Percentiles rank a stretch among this genome's conserved stretches.
These are phyloP conservation scores for Zymoseptoria crescenta DNA, from an alignment of 2,329 filamentous ascomycete species.

Conservation along the genomic window DNA sequence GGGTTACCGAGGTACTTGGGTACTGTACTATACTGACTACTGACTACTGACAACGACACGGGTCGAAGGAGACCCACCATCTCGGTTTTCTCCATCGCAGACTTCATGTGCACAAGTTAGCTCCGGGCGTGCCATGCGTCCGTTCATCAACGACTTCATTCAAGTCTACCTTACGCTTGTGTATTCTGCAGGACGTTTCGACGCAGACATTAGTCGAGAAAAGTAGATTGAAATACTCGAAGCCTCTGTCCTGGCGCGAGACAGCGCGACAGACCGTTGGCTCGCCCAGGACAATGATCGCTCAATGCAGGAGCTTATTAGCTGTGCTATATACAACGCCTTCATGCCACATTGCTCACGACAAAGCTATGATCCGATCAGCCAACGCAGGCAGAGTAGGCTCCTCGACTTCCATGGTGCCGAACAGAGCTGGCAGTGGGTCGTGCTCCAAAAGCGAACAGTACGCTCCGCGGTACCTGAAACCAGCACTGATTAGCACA, in stretches of 20 bases:
- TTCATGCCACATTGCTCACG: not conserved
- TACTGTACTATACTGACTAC: too few relatives aligned
- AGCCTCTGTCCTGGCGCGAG: too few relatives aligned
- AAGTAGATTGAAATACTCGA: not conserved
- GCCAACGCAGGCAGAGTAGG: slow-evolving; percentile 44
- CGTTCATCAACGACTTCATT: not conserved
- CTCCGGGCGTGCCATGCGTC: not conserved
- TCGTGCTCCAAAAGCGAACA: slow-evolving; percentile 47
- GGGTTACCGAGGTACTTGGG: not conserved
- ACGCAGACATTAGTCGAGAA: not conserved
- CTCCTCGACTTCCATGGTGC: slow-evolving; percentile 43
- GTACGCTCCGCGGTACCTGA: slow-evolving; percentile 45
- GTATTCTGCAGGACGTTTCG: not conserved
- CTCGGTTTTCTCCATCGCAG: not conserved
- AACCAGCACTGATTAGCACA: not conserved
- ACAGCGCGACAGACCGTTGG: not conserved
- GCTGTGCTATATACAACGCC: not conserved
- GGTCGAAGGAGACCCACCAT: not conserved
- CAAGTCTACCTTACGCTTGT: not conserved
- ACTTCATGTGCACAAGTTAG: not conserved
- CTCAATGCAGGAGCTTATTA: too few relatives aligned
- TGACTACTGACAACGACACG: not conserved
- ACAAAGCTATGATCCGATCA: slow-evolving; percentile 27
- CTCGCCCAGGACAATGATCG: not conserved
- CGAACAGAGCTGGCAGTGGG: slow-evolving; percentile 42